Base-by-base conservation (phyloP, 2,329 filamentous ascomycete genomes). In the Alternaria viburni region DNA sequence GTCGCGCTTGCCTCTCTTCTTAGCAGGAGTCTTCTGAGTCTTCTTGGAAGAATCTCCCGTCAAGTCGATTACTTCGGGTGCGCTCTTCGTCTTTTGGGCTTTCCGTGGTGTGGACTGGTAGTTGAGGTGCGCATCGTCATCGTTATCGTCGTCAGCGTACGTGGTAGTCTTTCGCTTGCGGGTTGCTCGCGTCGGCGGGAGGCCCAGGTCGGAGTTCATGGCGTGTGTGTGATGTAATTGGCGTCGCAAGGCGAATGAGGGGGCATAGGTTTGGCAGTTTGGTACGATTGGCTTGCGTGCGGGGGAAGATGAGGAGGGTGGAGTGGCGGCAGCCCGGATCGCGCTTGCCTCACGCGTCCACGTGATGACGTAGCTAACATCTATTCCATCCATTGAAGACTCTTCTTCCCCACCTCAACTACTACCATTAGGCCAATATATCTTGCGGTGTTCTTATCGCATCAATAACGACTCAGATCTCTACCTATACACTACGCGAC, bases 141-240 rank as follows among this genome's bases (percentile, higher is more conserved):
- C 54, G n/a, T 64, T 25, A 8, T 66, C 62, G 21, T 66, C 62
- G 41, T 68, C 58, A 13, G 50, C 21, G 51, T 68, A 70, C 13
- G 17, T 47, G 11, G 56, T 36, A 23, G 62, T 60, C 43, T 73
- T 76, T 36, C 74, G 72, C 65, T 76, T 76, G 62, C 71, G 69
- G 28, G 57, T 62, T 15, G 59, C 51, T 30, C 59, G 55, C 11
- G 52, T 43, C 23, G 30, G 44, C 19, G 49, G 15, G 15, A 4
- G 36, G 46, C 45, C 4, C 26, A 21, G 44, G 19, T 63, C n/a
- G 50, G 41, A 28, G 36, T 61, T 43, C 57, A 65, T 61, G 46
- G 19, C 23, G 26, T 19, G 26, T 19, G 4, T 13, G 36, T 6
- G 41, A 45, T 19, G 21, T 8, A 15, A 30, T 32, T 30, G 23